Percentiles rank a stretch among this genome's conserved stretches.
phyloP scores from a whole-genome alignment of 306 rosid genomes.

The Mimosa bimucronata region DNA sequence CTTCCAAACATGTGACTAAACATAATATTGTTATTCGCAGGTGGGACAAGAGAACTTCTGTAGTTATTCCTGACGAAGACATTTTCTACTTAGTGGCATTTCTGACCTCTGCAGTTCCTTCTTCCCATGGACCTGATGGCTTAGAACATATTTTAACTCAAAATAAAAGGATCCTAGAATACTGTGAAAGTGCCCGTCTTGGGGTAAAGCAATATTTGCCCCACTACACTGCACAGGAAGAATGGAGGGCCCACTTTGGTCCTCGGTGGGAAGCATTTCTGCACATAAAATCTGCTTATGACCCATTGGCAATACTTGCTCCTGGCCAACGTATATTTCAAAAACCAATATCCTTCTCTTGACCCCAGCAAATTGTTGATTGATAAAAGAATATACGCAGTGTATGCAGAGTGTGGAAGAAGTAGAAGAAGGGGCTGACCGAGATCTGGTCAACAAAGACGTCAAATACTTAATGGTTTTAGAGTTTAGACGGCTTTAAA shows the following conservation, averaged over 20 bases:
- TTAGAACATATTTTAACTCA: slow-evolving; percentile 9
- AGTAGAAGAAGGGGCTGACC: slow-evolving; percentile 24
- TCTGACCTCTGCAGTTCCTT: slow-evolving; percentile 18
- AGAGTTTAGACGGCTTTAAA: slow-evolving; percentile 32
- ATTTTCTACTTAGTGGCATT: slow-evolving; percentile 53
- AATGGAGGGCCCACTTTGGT: slow-evolving; percentile 28
- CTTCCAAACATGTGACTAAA: slow-evolving; percentile 4
- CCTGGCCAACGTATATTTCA: slow-evolving; percentile 92
- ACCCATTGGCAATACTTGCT: slow-evolving; percentile 55
- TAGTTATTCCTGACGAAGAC: slow-evolving; percentile 65
- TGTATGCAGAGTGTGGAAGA: not conserved
- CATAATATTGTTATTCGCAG: slow-evolving; percentile 39
- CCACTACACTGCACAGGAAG: slow-evolving; percentile 29
- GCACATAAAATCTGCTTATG: slow-evolving; percentile 15
- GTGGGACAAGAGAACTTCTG: slow-evolving; percentile 30
- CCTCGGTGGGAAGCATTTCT: slow-evolving; percentile 14
- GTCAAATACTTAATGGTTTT: slow-evolving; percentile 11
- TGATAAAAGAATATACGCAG: slow-evolving; percentile 6
- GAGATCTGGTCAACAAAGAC: slow-evolving; percentile 41
- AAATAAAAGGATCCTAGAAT: slow-evolving; percentile 21
- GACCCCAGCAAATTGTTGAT: slow-evolving; percentile 25
- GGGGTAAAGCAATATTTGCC: slow-evolving; percentile 30
- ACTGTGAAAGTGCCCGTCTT: slow-evolving; percentile 20
- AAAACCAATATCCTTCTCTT: slow-evolving; percentile 60
- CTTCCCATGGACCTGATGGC: slow-evolving; percentile 18